Base-by-base conservation (phyloP, 164 flowering plant species). In the Stephania japonica region DNA sequence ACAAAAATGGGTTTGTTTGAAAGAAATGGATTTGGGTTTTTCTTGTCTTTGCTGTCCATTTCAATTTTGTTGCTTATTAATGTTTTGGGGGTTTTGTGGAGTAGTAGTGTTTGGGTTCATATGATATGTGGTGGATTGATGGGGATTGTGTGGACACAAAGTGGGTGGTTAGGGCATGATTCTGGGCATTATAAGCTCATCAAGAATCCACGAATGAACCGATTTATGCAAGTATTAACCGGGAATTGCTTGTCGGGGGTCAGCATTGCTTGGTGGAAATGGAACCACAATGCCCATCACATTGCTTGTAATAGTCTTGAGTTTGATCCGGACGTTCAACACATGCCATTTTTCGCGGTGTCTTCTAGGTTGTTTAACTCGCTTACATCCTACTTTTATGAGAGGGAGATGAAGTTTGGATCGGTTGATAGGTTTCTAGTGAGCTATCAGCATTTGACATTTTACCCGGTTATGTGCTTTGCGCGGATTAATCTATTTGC, bases 261-360 rank as follows among this genome's bases (percentile, higher is more conserved):
- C 72, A 87, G 93, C 77, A 89, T 89, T 24, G 93, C 80, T 11
- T 89, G 93, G 93, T 89, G 93, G 93, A 89, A 87, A 69, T 85
- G 89, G 85, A 86, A 83, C 18, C 91, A 89, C 73, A 87, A 87
- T 73, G 90, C 89, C 6, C 93, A 89, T 70, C 93, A 89, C 71
- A 82, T 87, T 44, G 85, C 91, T 42, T 78, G 82, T 67, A 87
- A 87, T 44, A 87, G 90, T 67, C 77, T 87, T 2, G 87, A 87
- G 26, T 77, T 84, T 61, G 90, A 87, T 76, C 90, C 90, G 0
- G 90, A 87, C 75, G 83, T 87, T 32, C 90, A 83, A 47, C 93
- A 87, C 71, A 78, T 89, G 68, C 91, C 90, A 1, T 21, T 89
- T 12, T 83, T 89, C n/a, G 90, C 87, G 0, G 91, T 89, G 7